Evolutionary conservation across 2,329 filamentous ascomycete genomes (phyloP), one percentile per base, ranked within the genome.

Genomic region (Albifimbria verrucaria): DNA sequence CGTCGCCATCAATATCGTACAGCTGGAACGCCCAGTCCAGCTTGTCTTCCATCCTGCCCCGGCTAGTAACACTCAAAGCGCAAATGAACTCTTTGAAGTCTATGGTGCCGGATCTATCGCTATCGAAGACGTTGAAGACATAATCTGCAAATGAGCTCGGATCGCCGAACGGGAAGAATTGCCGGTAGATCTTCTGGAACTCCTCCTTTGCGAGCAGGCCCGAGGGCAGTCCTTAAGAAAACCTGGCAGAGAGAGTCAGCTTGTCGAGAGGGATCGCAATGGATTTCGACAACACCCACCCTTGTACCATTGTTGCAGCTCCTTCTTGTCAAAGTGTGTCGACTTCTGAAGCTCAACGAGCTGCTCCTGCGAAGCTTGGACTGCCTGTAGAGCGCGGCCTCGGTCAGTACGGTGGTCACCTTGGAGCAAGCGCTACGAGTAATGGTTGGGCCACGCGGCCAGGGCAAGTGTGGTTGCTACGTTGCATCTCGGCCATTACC

Each of bases 1-100:
- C 94, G 71, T 99, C 94, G 52, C 94, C 93, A 68, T 99, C 94
- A 67, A 99, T 97, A 75, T 99, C 94, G 74, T 99, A 99, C 62
- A 99, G 81, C 77, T 99, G 93, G 77, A 99, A 99, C 17, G 94
- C 94, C 94, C 94, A 99, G 72, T 97, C 93, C 53, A 99, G 82
- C 76, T 99, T 99, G 76, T 99, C 94, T 76, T 99, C 94, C 91
- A 97, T 96, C 79, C 95, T 95, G 68, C 94, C 94, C 63, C 94
- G 86, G 74, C 91, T 96, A 49, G 94, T 99, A 67, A 99, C 93
- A 72, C 91, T 96, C 59, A 99, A 78, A 24, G 94, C 94, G 77
- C 93, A 97, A 74, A 99, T 99, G 76, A 99, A 99, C 75, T 99
- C 94, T 72, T 97, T 97, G 76, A 99, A 99, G 76, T 99, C 94